Evolutionary conservation across 495 filamentous ascomycete genomes (phyloP), one percentile per base, ranked within the genome.

Genomic region (Tuber magnatum): DNA sequence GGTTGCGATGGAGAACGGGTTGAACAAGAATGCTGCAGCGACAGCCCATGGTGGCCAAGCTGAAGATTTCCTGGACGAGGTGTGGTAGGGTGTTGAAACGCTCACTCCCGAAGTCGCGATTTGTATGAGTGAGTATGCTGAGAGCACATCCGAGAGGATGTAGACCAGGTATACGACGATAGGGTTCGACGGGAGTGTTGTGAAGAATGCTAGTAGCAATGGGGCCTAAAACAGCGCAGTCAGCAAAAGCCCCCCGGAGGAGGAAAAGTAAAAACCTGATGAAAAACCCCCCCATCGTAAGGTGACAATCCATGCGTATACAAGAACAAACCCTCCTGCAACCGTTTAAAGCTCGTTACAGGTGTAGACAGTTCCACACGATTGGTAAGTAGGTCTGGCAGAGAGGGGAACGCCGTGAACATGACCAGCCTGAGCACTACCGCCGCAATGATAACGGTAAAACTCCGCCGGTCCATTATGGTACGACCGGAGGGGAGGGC

Each of bases 281-380:
- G 94, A 84, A 93, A 99, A 83, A 98, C 93, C 75, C 95, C 95
- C 74, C 95, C 95, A 84, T 99, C 94, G 84, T 98, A 99, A 0
- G 95, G 95, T 71, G 94, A 97, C 40, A 97, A 92, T 87, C 97
- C 95, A 80, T 94, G 93, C 72, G 91, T 94, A 81, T 98, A 97
- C 6, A 99, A 89, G 82, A 97, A 98, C 69, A 99, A 86, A 42
- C 95, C 95, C 85, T 99, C 95, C 85, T 97, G 94, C 71, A 99
- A 93, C 89, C 96, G 89, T 86, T 97, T 99, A 88, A 97, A 99
- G 88, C 95, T 97, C 75, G 92, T 97, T 40, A 98, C 92, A 28
- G 95, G 94, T 4, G 95, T 99, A 40, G 95, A 97, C 75, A 99
- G 90, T 87, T 99, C 95, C 75, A 97, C 95, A 82, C 95, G 91